Evolutionary conservation across 768 basidiomycete species (phyloP).

Genomic region (Termitomyces sp.): DNA sequence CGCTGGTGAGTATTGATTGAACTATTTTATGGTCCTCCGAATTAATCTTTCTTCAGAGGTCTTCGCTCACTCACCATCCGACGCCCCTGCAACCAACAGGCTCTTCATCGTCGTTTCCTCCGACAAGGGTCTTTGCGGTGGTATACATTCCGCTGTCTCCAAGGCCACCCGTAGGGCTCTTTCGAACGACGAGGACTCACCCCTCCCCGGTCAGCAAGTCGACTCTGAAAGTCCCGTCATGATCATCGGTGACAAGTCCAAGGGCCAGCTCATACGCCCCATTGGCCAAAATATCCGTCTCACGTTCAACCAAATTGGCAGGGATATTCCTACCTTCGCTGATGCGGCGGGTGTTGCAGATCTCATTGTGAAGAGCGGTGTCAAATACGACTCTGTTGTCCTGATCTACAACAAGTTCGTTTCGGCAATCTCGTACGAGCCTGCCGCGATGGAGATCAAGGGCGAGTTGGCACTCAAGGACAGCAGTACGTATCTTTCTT

Average conservation of each 20-base stretch:
- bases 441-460: conserved; percentile 69
- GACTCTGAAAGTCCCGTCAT: conserved; percentile 66
- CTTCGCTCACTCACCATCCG: conserved; percentile 71
- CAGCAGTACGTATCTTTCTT: conserved; percentile 50
- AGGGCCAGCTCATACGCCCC: conserved; percentile 77
- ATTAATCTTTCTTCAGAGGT: conserved; percentile 53
- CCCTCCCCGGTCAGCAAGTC: conserved; percentile 42
- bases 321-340: conserved; percentile 94
- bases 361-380: conserved; percentile 78
- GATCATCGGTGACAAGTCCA: conserved; percentile 96
- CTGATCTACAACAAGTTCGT: conserved; percentile 84
- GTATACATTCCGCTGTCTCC: conserved; percentile 96
- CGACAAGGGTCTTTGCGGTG: conserved; percentile 99
- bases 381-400: conserved; percentile 81
- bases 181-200: conserved; percentile 43
- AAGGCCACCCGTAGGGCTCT: conserved; percentile 81
- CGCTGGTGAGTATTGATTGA: conserved; percentile 50
- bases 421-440: conserved; percentile 88
- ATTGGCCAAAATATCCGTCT: conserved; percentile 63
- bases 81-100: conserved; percentile 65
- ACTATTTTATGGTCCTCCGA: background rate
- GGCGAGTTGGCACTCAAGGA: conserved; percentile 77
- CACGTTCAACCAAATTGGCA: conserved; percentile 97
- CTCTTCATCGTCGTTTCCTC: conserved; percentile 95
- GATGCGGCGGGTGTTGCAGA: conserved; percentile 95